Conservation (phyloP, 345 rosid genomes). For the Citrus maxima region DNA sequence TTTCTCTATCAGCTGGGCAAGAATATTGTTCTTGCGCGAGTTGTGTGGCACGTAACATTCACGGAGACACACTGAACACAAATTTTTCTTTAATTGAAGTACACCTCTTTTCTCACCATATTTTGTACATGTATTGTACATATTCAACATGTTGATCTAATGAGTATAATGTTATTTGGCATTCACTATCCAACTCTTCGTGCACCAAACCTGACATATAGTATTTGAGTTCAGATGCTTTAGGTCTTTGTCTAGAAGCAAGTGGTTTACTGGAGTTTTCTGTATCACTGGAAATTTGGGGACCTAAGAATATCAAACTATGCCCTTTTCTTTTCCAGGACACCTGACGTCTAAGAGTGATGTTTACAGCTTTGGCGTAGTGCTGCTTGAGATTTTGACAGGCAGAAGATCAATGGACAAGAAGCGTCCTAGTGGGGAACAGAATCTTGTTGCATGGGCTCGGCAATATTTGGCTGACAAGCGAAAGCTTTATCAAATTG, state of each 20-base stretch:
- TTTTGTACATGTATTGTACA: not conserved
- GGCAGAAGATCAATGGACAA: conserved; percentile 98
- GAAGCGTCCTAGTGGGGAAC: conserved; percentile 83
- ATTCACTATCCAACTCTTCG: not conserved
- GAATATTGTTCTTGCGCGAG: not conserved
- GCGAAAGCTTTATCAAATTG: conserved; percentile 68
- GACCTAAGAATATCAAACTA: not conserved
- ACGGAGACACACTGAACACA: not conserved
- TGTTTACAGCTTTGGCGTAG: conserved; percentile 95
- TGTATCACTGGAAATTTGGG: not conserved
- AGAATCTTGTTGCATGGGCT: conserved; percentile 92
- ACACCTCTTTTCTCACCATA: not conserved
- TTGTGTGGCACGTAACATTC: not conserved
- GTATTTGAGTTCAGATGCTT: not conserved
- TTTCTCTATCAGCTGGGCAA: not conserved
- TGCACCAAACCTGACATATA: not conserved
- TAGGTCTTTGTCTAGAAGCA: conserved; percentile 1
- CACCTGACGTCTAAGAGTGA: conserved; percentile 94
- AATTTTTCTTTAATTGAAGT: not conserved
- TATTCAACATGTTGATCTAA: not conserved
- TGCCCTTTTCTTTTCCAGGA: conserved; percentile 40
- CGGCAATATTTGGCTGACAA: conserved; percentile 78
- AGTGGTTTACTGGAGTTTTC: not conserved
- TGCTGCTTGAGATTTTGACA: conserved; percentile 83
- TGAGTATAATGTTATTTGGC: not conserved